Base-by-base conservation (phyloP, 23 red algal genomes). In the Gracilaria domingensis region DNA sequence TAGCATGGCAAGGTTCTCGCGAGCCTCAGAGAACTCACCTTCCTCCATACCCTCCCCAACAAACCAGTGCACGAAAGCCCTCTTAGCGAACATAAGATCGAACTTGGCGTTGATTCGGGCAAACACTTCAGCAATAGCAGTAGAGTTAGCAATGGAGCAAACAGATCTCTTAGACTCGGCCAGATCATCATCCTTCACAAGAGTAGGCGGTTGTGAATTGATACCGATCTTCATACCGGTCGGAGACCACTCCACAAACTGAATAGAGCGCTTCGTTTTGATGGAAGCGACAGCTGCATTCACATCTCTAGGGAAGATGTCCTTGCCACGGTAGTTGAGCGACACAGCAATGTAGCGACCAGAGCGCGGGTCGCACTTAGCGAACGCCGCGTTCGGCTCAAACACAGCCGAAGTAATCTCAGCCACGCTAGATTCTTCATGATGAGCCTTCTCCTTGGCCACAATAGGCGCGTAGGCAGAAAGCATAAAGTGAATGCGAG, bases 21-120 rank as follows among this genome's bases (percentile, higher is more conserved):
- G 94, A 18, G 97, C 97, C 71, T 99, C 97, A 34, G 93, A 90
- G 83, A 99, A 99, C 72, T 99, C 97, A 32, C 97, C 97, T 64
- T 99, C 97, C 73, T 99, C 97, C 97, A 99, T 96, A 60, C 97
- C 97, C 85, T 99, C 97, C 0, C 97, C 97, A 20, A 99, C 97
- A 77, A 92, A 96, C 97, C 97, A 99, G 89, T 99, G 97, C 66
- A 99, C 97, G 76, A 99, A 99, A 0, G 97, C 97, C 37, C 97
- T 83, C 66, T 96, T 96, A 8, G 85, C 79, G 61, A 95, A 99
- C 97, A 99, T 96, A 36, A 99, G 97, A 82, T 99, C 97, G 66
- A 99, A 99, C 92, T 99, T 99, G 62, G 90, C 85, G 83, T 99
- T 91, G 66, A 99, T 94, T 26, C 97, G 75, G 12, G 90, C 92